Base-by-base conservation (phyloP, 805 yeast species). In the Lipomyces japonicus region DNA sequence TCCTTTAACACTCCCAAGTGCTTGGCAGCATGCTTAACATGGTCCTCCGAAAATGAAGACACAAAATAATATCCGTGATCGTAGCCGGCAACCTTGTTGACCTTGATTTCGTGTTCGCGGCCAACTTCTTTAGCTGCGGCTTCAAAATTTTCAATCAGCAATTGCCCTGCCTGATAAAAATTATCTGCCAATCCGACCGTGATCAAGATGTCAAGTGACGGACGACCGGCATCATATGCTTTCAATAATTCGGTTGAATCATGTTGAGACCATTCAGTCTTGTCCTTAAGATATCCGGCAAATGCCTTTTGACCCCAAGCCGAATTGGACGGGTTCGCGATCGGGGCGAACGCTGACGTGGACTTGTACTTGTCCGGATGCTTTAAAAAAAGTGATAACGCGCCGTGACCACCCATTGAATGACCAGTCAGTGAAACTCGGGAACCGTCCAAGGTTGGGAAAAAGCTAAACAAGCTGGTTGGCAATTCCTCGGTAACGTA, bases 361-460 rank as follows among this genome's bases (percentile, higher is more conserved):
- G 93, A 81, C 65, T 78, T 78, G 73, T 84, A 91, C 61, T 72
- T 73, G 1, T 81, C 83, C 0, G 90, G 86, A 65, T 84, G 80
- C 55, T 75, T 78, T 52, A 91, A 69, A 59, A 69, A 80, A n/a
- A 81, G 72, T 53, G 84, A 71, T 53, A 91, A 69, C 0, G 98
- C 95, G 50, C 97, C 98, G 65, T 78, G 87, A 0, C 98, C 98
- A 44, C 98, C 98, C 97, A 93, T 93, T 1, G 98, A 93, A 68
- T 93, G 97, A 39, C 98, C 98, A n/a, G 93, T 81, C 58, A 91
- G 79, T 19, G 91, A 78, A 44, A 81, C 75, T 36, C 77, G 82
- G 35, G 70, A 65, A 23, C 61, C 32, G 67, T 91, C 88, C 53
- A 91, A 71, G 36, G 69, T 67, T 28, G 56, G 43, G 48, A 66